Conservation (phyloP, 2,329 filamentous ascomycete genomes). For the Alternaria burnsii region DNA sequence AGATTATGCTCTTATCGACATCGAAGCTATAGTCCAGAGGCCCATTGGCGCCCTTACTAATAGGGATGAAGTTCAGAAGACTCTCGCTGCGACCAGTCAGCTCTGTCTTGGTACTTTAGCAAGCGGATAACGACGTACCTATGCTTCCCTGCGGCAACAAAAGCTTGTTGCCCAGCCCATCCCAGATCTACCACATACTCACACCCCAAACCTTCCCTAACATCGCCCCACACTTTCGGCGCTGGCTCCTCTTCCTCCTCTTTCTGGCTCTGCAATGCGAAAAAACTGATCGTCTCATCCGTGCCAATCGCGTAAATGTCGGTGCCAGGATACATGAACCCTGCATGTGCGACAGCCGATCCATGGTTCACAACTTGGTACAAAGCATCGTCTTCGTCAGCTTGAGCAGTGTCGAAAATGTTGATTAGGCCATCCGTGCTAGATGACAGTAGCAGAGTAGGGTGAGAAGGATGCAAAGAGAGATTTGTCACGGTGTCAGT, state of each 20-base stretch:
- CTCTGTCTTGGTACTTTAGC: not conserved
- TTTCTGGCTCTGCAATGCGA: slow-evolving; percentile 71
- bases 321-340: slow-evolving; percentile 66
- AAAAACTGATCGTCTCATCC: slow-evolving; percentile 79
- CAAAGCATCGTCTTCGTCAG: slow-evolving; percentile 78
- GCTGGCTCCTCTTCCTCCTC: slow-evolving; percentile 63
- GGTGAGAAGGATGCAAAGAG: slow-evolving; percentile 67
- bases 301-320: slow-evolving; percentile 75
- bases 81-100: slow-evolving; percentile 29
- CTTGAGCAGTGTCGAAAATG: slow-evolving; percentile 71
- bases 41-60: slow-evolving; percentile 30
- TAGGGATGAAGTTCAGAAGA: slow-evolving; percentile 42
- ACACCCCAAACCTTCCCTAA: slow-evolving; percentile 70
- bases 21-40: slow-evolving; percentile 45
- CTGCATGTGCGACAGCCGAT: slow-evolving; percentile 76
- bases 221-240: slow-evolving; percentile 69
- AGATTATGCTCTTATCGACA: slow-evolving; percentile 29
- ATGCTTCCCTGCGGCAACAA: slow-evolving; percentile 72
- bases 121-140: slow-evolving; percentile 58
- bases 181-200: slow-evolving; percentile 78
- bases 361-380: slow-evolving; percentile 81
- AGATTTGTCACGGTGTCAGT: slow-evolving; percentile 69
- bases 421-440: slow-evolving; percentile 84
- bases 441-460: slow-evolving; percentile 73
- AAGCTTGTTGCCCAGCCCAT: slow-evolving; percentile 67